Evolutionary conservation across 805 yeast genomes (phyloP), one percentile per base, ranked within the genome.

Genomic region (Cyberlindnera euphorbiiphila): DNA sequence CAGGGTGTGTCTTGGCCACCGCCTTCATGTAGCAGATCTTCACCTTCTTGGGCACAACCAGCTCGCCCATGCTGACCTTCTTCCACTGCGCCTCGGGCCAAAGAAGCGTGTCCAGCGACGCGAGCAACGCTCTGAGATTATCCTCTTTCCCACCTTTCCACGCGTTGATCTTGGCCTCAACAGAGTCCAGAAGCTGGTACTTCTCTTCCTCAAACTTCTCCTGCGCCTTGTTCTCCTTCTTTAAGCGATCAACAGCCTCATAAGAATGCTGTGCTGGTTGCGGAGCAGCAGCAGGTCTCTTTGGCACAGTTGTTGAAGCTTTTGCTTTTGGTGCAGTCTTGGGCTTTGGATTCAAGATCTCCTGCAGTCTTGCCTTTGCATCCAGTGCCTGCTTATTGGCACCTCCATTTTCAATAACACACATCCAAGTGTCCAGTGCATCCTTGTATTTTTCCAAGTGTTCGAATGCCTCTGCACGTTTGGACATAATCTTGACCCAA

Each of bases 11-110:
- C 34, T 78, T 73, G 0, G 97, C 81, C 49, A 93, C 86, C 5
- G 96, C 87, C 60, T 83, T 85, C 88, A 93, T 79, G 29, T 93
- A 93, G 14, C 69, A 68, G 25, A 91, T 66, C 58, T 91, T 91
- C 25, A 88, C 97, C 57, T 85, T 88, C 51, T 88, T 89, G 14
- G 95, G 91, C 46, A 89, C 66, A 42, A 93, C 93, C 42, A 93
- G 65, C 39, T 91, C 97, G 4, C 81, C 70, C 54, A 82, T 60
- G 2, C 78, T 59, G 5, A 88, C 80, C 13, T 72, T 66, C 45
- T 72, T 72, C 94, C 93, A 85, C 26, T 73, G 71, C 2, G 73
- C 46, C 31, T 71, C 76, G 10, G 85, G 78, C 78, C 85, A 78
- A 11, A 93, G 61, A 13, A 93, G 71, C 2, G 63, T 59, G 25